Evolutionary conservation across 2,329 filamentous ascomycete genomes (phyloP).

Genomic region (Beauveria asiatica): DNA sequence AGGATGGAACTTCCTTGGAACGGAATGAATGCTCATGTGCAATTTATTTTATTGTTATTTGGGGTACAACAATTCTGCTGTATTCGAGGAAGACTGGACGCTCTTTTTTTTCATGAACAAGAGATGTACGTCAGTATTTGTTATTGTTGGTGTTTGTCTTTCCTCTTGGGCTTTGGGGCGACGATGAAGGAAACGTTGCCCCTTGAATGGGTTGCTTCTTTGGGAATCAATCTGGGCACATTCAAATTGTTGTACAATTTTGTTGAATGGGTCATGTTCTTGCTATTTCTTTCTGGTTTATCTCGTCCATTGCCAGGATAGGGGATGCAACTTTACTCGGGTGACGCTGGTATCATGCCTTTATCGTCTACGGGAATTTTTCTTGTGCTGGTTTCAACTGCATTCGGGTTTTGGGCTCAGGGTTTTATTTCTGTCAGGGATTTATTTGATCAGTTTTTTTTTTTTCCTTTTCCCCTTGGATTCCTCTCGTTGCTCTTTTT

Average conservation of each 20-base stretch:
- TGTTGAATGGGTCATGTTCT: conserved; percentile 10
- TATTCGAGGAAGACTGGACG: background rate
- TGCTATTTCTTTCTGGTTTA: background rate
- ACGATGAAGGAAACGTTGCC: background rate
- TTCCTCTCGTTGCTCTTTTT: background rate
- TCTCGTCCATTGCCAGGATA: no score
- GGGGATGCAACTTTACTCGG: background rate
- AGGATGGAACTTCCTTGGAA: background rate
- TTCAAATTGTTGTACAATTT: conserved; percentile 12
- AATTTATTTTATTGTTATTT: background rate
- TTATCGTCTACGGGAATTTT: background rate
- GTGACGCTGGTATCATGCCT: background rate
- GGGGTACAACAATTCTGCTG: background rate
- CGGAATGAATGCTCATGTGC: background rate
- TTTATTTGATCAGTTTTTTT: conserved; percentile 11
- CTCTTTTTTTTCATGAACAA: background rate
- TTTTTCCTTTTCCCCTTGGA: background rate
- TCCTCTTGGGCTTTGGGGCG: background rate
- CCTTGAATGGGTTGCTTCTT: background rate
- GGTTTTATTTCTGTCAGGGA: conserved; percentile 8
- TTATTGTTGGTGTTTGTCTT: background rate
- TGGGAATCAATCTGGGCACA: background rate
- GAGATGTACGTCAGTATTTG: conserved; percentile 2
- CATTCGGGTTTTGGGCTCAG: conserved; percentile 8
- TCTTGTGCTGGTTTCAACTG: background rate